phyloP scores from a whole-genome alignment of 2,329 filamentous ascomycete genomes.

The Fusarium floridanum region DNA sequence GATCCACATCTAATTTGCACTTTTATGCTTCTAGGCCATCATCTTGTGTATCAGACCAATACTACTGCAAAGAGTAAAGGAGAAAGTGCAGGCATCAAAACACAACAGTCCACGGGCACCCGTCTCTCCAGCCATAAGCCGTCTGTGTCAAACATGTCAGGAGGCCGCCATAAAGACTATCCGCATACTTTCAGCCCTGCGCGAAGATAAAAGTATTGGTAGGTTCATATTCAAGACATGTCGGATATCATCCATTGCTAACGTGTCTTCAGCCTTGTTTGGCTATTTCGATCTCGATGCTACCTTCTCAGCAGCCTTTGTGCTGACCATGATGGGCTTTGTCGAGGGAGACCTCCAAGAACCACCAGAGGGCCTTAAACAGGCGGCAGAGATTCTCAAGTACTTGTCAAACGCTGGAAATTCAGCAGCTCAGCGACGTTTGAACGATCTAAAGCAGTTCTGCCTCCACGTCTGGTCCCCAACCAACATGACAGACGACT shows the following conservation, averaged over 20 bases:
- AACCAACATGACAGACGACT: slow-evolving; percentile 36
- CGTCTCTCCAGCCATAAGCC: slow-evolving; percentile 34
- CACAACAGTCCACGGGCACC: slow-evolving; percentile 15
- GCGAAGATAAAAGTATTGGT: slow-evolving; percentile 41
- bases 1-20: not conserved
- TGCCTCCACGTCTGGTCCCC: slow-evolving; percentile 45
- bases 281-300: slow-evolving; percentile 48
- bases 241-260: not conserved
- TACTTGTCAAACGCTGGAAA: slow-evolving; percentile 45
- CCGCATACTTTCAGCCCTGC: slow-evolving; percentile 39
- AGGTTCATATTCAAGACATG: not conserved
- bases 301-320: slow-evolving; percentile 47
- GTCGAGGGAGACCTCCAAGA: slow-evolving; percentile 38
- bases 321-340: slow-evolving; percentile 47
- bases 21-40: slow-evolving; percentile 37
- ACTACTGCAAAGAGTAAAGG: slow-evolving; percentile 47
- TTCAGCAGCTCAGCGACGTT: slow-evolving; percentile 39
- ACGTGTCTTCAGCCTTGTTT: slow-evolving; percentile 34
- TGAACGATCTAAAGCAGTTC: slow-evolving; percentile 46
- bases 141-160: slow-evolving; percentile 42
- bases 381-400: slow-evolving; percentile 40
- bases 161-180: slow-evolving; percentile 47
- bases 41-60: slow-evolving; percentile 48
- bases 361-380: slow-evolving; percentile 41
- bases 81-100: slow-evolving; percentile 41